Base-by-base conservation (phyloP, 148 eudicot genomes). In the Arctostaphylos glauca region DNA sequence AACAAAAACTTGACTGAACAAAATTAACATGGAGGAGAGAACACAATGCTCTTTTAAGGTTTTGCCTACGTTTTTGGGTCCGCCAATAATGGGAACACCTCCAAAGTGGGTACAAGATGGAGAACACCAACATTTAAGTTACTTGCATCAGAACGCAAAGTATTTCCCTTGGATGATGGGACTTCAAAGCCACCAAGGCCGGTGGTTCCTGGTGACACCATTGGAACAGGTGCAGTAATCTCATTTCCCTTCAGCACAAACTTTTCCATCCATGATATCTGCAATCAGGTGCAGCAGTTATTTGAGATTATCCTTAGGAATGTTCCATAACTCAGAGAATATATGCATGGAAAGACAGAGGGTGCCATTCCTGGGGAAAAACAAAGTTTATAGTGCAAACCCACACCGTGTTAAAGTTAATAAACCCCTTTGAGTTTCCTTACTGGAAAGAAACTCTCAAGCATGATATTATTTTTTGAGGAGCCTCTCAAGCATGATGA, bases 181-280 rank as follows among this genome's bases (percentile, higher is more conserved):
- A 92, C 99, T 55, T 96, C 99, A 87, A 96, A 93, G 77, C 99
- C 99, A 80, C 99, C 99, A 55, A 96, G 95, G 80, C 99, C 99
- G 74, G 99, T 96, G 71, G 99, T 96, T 82, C 89, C 91, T 70
- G 91, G 90, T 72, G 94, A 88, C 81, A 86, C 88, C 98, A 93
- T 88, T 53, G 99, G 94, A 87, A 93, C 94, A 58, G 98, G 99
- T 77, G 99, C 99, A 21, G 92, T 93, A 72, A 96, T 96, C 85
- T 92, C 94, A 87, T 91, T 96, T 86, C 97, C 98, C 88, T 91
- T 94, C 75, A 83, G 94, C 79, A 96, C 93, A 92, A 96, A 96
- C 82, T 94, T 96, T 83, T 94, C 97, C 99, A 96, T 96, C 99
- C 99, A 96, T 47, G 99, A 93, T 88, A 96, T 96, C 99, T 96